Evolutionary conservation across 768 basidiomycete species (phyloP).

Genomic region (Hirschioporus abietinus): DNA sequence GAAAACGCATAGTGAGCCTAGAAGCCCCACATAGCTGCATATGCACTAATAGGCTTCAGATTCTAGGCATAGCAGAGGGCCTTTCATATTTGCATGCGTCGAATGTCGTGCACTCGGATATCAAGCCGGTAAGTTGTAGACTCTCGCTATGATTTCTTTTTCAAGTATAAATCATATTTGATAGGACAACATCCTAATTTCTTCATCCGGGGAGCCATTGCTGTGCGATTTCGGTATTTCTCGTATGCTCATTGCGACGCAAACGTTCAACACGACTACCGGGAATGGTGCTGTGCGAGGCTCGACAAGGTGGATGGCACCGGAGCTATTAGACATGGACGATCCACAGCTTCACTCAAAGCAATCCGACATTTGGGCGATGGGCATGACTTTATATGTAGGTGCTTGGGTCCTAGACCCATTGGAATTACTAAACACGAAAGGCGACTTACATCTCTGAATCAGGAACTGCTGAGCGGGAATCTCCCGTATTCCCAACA

Average conservation of each 20-base stretch:
- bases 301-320: not conserved
- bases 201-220: not conserved
- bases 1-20: not conserved
- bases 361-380: not conserved
- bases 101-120: not conserved
- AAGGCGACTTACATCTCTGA: not conserved
- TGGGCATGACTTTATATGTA: not conserved
- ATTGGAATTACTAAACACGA: not conserved
- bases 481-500: not conserved
- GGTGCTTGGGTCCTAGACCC: not conserved
- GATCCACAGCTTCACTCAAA: not conserved
- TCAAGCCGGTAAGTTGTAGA: not conserved
- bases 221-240: conserved; percentile 1
- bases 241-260: not conserved
- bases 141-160: not conserved
- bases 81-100: not conserved
- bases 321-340: conserved; percentile 1
- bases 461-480: not conserved
- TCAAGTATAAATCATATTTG: not conserved
- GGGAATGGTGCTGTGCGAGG: not conserved
- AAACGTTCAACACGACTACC: not conserved
- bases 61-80: not conserved
- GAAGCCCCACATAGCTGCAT: not conserved
- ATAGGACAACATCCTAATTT: conserved; percentile 1
- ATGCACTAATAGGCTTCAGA: not conserved